Evolutionary conservation across 1,139 yeast genomes (phyloP).

Genomic region (Candida dubliniensis): DNA sequence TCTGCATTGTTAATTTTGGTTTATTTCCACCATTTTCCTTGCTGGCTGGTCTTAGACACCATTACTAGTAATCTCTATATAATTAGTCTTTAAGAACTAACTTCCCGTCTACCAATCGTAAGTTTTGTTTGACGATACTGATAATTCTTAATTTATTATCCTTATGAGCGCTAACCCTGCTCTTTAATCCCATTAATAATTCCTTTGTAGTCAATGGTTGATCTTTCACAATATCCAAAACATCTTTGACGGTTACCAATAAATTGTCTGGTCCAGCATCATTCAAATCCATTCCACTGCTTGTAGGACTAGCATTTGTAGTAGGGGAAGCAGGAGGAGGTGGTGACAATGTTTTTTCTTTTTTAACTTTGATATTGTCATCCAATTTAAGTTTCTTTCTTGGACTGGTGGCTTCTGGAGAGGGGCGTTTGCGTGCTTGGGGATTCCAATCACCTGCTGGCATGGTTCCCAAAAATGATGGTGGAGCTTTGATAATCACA

Average conservation of each 20-base stretch:
- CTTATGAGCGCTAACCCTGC: conserved; percentile 65
- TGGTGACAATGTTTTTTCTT: conserved; percentile 15
- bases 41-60: no score
- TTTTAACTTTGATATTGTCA: conserved; percentile 14
- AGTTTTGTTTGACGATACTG: conserved; percentile 64
- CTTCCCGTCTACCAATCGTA: conserved; percentile 62
- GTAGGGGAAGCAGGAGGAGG: conserved; percentile 13
- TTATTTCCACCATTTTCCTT: no score
- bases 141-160: conserved; percentile 71
- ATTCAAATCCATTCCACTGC: conserved; percentile 26
- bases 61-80: neutral
- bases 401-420: conserved; percentile 26
- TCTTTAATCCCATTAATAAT: conserved; percentile 59
- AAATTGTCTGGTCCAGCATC: conserved; percentile 43
- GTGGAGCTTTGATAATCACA: conserved; percentile 65
- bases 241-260: conserved; percentile 68
- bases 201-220: conserved; percentile 68
- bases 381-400: conserved; percentile 45
- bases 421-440: conserved; percentile 46
- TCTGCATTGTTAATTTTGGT: neutral
- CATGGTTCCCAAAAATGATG: conserved; percentile 60
- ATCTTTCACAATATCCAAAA: conserved; percentile 59
- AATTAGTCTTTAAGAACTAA: conserved; percentile 54
- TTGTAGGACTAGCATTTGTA: conserved; percentile 14
- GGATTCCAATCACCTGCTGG: conserved; percentile 89